Evolutionary conservation across 2,329 filamentous ascomycete species (phyloP), one percentile per base, ranked within the genome.

Genomic region (Phaeoacremonium minimum): DNA sequence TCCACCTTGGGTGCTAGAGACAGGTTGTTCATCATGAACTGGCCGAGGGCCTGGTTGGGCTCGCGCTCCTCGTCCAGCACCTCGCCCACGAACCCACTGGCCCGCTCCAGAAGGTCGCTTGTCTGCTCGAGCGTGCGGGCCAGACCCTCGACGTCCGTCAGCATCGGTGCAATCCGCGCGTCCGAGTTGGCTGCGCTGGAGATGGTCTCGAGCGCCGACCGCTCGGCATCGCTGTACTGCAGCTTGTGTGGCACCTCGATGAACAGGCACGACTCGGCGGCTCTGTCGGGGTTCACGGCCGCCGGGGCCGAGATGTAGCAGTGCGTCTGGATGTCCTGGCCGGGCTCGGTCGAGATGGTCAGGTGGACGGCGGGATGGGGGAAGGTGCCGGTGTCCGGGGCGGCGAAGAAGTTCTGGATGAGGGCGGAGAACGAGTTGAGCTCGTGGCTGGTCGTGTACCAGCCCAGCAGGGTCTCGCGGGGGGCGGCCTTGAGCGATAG

Each of bases 371-470:
- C 91, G n/a, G 93, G 93, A 67, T 96, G 87, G 36, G 93, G 93
- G 72, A 85, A 96, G 40, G 93, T 98, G 60, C 93, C 93, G 47
- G 95, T 95, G 57, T 95, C 93, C 57, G 94, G 89, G 58, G 88
- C 87, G 58, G 86, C 87, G 75, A 97, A 98, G 75, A 97, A 98
- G 76, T 98, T 98, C 71, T 98, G 93, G 67, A 95, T 98, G 55
- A 98, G 80, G 53, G 93, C 93, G 61, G 85, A 93, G 76, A 98
- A 98, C 61, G 85, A 95, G 80, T 98, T 97, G 58, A 98, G 80
- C 68, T 97, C 91, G 63, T 87, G 84, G 57, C 86, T 90, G 33
- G 93, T 98, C 46, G 93, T 95, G 71, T 98, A 98, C 93, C 93
- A 98, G 57, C 93, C 93, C 44, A 98, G 85, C 41, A 98, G 79